A percentile compares a stretch with the other conserved stretches of the same genome.
phyloP scores from a whole-genome alignment of 176 grass and related monocot species.

The Bothriochloa decipiens region DNA sequence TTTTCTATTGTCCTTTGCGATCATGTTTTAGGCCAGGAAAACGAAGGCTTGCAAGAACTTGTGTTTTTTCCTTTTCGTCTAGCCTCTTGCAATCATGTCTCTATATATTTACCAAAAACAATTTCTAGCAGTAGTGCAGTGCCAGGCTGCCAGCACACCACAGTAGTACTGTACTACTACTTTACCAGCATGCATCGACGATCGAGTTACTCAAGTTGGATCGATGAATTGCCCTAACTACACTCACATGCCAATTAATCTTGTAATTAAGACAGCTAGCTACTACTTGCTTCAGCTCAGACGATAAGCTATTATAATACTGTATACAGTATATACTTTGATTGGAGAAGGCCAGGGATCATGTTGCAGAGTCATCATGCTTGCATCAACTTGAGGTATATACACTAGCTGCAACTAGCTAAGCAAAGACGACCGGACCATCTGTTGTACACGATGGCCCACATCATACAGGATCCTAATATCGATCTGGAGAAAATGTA shows the following conservation, averaged over 20 bases:
- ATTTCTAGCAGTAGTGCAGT: not conserved
- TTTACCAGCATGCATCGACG: conserved; percentile 7
- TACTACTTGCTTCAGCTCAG: conserved; percentile 6
- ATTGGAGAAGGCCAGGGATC: conserved; percentile 3
- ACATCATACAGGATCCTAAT: conserved; percentile 24
- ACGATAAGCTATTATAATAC: not conserved
- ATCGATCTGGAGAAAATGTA: conserved; percentile 11
- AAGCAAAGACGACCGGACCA: not conserved
- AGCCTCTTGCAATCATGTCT: not conserved
- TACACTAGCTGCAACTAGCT: conserved; percentile 15
- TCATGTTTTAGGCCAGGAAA: not conserved
- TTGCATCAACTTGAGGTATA: conserved; percentile 39
- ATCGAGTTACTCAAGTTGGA: conserved; percentile 33
- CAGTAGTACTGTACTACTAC: not conserved
- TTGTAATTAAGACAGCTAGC: conserved; percentile 13
- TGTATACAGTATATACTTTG: not conserved
- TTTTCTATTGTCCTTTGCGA: not conserved
- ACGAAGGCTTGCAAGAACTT: not conserved
- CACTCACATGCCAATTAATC: conserved; percentile 33
- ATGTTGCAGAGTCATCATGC: conserved; percentile 30
- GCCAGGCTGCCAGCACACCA: too few species aligned
- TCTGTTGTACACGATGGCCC: conserved; percentile 26
- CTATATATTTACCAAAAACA: not conserved
- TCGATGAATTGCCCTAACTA: conserved; percentile 20
- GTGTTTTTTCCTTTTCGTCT: not conserved